Evolutionary conservation across 1,284 basidiomycete genomes (phyloP), one percentile per base, ranked within the genome.

Genomic region (Ganoderma sinense): DNA sequence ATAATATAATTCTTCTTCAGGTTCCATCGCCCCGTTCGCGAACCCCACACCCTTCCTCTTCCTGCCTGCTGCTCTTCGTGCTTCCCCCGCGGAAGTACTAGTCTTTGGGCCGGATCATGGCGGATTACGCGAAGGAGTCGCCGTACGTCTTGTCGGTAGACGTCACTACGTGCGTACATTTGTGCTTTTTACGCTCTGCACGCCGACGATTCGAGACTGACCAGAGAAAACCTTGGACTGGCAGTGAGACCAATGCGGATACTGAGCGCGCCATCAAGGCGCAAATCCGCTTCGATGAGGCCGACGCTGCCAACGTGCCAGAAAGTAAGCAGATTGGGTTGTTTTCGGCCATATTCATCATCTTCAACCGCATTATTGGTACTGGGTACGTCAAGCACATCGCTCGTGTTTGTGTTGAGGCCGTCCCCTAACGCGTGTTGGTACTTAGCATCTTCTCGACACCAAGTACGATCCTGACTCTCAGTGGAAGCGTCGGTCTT

Each of bases 401-500:
- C 29, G 11, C 36, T 39, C 8, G 36, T 4, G 2, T 16, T 2
- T 2, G 14, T 2, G 3, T 8, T 41, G 16, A 16, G 39, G 26
- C 40, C 13, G 7, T 3, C 14, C 23, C 2, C 39, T 62, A 16
- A 62, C n/a, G 3, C 40, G 29, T 2, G 40, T 0, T 29, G 40
- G 14, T 62, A 8, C n/a, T 20, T n/a, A 62, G 89, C 14, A 88
- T 90, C 63, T 91, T 91, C 77, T 87, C 89, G 1, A 90, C 89
- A 0, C 87, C 89, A 0, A 87, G 87, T 0, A 87, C 85, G 0
- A 90, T 91, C 73, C 82, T 94, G n/a, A 82, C 82, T 36, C 84
- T 88, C 1, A 87, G 88, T 0, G 91, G 91, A 48, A 90, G 90
- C 26, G 82, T 87, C 5, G 92, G 91, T 3, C 81, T 90, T 48